Percentiles rank a stretch among this genome's conserved stretches.
phyloP scores from a whole-genome alignment of 805 yeast genomes.

The Zygoascus biomembranicola region DNA sequence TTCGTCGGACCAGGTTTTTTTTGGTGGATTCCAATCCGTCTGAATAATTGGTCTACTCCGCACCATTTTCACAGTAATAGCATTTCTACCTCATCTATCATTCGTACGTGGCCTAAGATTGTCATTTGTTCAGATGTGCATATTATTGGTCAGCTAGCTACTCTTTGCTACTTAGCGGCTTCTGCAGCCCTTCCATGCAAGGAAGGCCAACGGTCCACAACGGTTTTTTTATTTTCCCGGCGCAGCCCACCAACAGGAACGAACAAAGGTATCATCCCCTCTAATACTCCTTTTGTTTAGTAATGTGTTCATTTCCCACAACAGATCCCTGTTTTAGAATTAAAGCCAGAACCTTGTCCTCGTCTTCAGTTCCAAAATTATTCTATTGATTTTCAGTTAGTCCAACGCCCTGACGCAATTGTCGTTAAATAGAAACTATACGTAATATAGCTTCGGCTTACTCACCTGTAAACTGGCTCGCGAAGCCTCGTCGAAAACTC shows the following conservation, averaged over 20 bases:
- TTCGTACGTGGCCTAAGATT: no score
- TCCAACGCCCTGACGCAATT: background rate
- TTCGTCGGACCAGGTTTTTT: no score
- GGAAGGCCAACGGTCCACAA: background rate
- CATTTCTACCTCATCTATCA: no score
- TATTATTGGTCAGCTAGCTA: no score
- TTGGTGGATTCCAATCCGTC: no score
- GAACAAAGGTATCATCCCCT: background rate
- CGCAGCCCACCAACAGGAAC: no score
- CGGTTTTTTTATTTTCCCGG: background rate
- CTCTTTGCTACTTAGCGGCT: background rate
- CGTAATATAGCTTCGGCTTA: no score
- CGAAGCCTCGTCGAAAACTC: conserved; percentile 65
- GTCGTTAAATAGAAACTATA: background rate
- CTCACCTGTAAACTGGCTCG: background rate
- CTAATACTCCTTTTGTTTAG: background rate
- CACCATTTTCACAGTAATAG: no score
- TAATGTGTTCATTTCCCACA: conserved; percentile 27
- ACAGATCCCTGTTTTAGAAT: conserved; percentile 56
- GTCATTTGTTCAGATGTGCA: no score
- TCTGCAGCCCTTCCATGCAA: background rate
- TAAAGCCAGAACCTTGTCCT: conserved; percentile 49
- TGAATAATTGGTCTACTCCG: no score
- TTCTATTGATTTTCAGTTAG: conserved; percentile 25
- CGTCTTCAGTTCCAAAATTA: conserved; percentile 56